Evolutionary conservation across 306 rosid species (phyloP), one percentile per base, ranked within the genome.

Genomic region (Gastrolobium villosum): DNA sequence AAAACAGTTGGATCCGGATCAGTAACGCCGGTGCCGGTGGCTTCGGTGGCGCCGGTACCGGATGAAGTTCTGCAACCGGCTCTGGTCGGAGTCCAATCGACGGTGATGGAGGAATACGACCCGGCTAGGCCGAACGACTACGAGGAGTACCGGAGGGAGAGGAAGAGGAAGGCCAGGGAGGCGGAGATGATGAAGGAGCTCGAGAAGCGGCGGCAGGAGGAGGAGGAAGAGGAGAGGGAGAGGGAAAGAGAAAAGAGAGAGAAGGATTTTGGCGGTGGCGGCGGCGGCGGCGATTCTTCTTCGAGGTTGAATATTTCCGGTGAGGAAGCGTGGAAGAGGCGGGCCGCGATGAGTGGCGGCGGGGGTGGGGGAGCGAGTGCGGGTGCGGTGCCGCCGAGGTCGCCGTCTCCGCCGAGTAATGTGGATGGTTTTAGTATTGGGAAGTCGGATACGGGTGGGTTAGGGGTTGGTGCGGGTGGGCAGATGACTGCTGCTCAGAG

Each of bases 401-500:
- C 97, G 0, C 95, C 99, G 0, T 92, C 97, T 0, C 97, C 97
- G 0, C 97, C 97, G 0, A 82, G 80, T 40, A 87, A 76, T 32
- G 92, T 39, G 4, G 99, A 93, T 5, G 98, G 99, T 4, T 95
- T 95, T 77, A 86, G 31, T n/a, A 95, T 95, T 46, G 99, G 98
- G 52, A 95, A 93, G 82, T 88, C 94, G 35, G 99, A 95, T 60
- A 95, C 93, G 0, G 97, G 84, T 0, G 98, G 99, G 9, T 79
- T 93, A 89, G 99, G 99, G 0, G 87, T 95, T 1, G 97, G 99
- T 30, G 97, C 98, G 0, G 99, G 99, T 4, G 99, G 99, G 43
- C 98, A 95, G 74, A 95, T 95, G 99, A 95, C 98, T 1, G 99
- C 99, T 3, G 99, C 98, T 15, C 99, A 95, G 65, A 90, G 98